phyloP scores from a whole-genome alignment of 2,329 filamentous ascomycete genomes.

The Fusarium pseudograminearum region DNA sequence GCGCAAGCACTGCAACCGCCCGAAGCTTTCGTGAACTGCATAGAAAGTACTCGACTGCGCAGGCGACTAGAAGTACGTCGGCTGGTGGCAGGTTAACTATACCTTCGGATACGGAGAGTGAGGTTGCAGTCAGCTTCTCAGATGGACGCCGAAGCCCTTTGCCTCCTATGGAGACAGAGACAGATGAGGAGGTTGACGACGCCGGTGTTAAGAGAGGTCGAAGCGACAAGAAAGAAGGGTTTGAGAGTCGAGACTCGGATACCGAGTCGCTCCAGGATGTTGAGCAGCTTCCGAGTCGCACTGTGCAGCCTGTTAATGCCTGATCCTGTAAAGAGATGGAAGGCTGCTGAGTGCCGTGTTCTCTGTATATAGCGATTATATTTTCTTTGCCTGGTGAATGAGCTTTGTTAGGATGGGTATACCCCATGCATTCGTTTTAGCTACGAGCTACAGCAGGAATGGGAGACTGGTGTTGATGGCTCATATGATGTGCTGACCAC shows the following conservation, averaged over 20 bases:
- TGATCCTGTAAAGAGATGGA: slow-evolving; percentile 39
- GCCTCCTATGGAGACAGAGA: slow-evolving; percentile 62
- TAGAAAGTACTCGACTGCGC: slow-evolving; percentile 68
- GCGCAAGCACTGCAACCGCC: slow-evolving; percentile 74
- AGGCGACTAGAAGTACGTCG: slow-evolving; percentile 58
- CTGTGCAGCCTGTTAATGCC: slow-evolving; percentile 52
- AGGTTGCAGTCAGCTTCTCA: slow-evolving; percentile 69
- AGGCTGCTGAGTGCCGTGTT: slow-evolving; percentile 31
- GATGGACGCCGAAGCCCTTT: slow-evolving; percentile 69
- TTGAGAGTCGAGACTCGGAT: slow-evolving; percentile 47
- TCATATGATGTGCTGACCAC: slow-evolving; percentile 21
- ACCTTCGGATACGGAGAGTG: slow-evolving; percentile 70
- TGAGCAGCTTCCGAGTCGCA: slow-evolving; percentile 48
- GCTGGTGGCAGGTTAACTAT: slow-evolving; percentile 59
- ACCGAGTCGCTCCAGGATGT: slow-evolving; percentile 48
- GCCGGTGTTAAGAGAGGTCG: slow-evolving; percentile 28
- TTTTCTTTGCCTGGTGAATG: slow-evolving; percentile 32
- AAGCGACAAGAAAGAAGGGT: slow-evolving; percentile 47
- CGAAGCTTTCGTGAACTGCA: slow-evolving; percentile 73
- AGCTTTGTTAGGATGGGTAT: slow-evolving; percentile 20
- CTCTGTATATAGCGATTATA: slow-evolving; percentile 47
- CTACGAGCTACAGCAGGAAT: slow-evolving; percentile 5
- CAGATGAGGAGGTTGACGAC: slow-evolving; percentile 46
- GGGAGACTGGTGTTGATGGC: slow-evolving; percentile 13
- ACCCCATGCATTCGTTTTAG: slow-evolving; percentile 29